phyloP scores from a whole-genome alignment of 163 green algal species.

The Scenedesmus sp. region DNA sequence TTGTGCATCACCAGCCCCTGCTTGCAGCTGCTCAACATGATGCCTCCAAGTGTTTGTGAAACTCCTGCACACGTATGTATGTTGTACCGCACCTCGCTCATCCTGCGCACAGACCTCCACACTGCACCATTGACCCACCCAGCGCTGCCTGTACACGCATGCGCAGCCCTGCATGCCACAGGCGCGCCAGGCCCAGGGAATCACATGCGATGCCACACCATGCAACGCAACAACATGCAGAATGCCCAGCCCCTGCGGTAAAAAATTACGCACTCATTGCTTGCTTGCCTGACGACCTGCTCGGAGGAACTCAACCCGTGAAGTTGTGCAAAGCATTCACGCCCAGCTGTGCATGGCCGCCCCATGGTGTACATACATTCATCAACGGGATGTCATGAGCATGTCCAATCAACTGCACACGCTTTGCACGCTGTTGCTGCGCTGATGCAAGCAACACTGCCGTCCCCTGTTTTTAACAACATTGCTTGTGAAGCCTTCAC shows the following conservation, averaged over 20 bases:
- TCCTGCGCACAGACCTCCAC: background rate
- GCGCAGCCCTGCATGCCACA: background rate
- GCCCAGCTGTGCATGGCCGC: background rate
- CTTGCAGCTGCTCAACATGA: background rate
- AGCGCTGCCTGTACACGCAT: background rate
- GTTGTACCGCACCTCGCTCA: background rate
- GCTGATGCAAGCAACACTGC: background rate
- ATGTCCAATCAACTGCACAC: background rate
- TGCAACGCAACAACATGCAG: background rate
- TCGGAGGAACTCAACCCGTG: background rate
- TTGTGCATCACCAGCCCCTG: background rate
- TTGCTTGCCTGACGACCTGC: background rate
- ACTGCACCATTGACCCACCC: background rate
- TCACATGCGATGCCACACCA: background rate
- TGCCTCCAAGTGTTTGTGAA: background rate
- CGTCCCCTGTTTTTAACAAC: background rate
- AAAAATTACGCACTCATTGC: background rate
- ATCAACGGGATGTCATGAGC: background rate
- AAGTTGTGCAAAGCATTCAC: background rate
- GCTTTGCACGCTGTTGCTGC: background rate
- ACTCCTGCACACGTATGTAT: background rate
- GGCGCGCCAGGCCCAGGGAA: background rate
- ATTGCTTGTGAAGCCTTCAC: background rate
- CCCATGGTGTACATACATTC: constrained; percentile 2
- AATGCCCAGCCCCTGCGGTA: background rate